Evolutionary conservation across 306 rosid species (phyloP).

Genomic region (Cicer bijugum): DNA sequence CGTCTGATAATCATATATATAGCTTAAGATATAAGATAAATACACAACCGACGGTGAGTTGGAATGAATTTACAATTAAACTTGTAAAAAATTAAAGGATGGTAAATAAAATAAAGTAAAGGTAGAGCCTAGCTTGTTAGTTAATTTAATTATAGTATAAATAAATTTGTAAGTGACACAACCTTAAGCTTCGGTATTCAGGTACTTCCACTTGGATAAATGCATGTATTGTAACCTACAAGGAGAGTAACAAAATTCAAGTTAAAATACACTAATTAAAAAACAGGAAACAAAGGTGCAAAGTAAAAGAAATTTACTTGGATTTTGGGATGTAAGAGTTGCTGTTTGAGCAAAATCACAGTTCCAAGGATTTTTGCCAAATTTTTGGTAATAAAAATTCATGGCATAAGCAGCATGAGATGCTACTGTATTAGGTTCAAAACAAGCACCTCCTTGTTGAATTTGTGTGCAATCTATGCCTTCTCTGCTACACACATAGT

Average conservation of each 20-base stretch:
- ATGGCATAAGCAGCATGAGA: slow-evolving; percentile 89
- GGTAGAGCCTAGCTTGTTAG: slow-evolving; percentile 28
- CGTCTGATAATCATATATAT: too few species aligned
- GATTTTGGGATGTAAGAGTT: slow-evolving; percentile 71
- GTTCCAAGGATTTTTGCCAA: slow-evolving; percentile 61
- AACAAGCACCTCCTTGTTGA: slow-evolving; percentile 83
- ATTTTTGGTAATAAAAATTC: slow-evolving; percentile 81
- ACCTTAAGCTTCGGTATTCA: slow-evolving; percentile 39
- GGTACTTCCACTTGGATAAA: slow-evolving; percentile 69
- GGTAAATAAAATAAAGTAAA: slow-evolving; percentile 12
- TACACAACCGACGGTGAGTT: too few species aligned
- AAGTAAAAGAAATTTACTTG: slow-evolving; percentile 58
- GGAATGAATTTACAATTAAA: too few species aligned
- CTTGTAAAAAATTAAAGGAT: not conserved
- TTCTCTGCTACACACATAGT: slow-evolving; percentile 64
- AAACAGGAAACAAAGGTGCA: not conserved
- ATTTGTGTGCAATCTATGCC: slow-evolving; percentile 72
- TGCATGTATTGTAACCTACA: slow-evolving; percentile 83
- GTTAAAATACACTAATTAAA: not conserved
- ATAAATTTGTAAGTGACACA: slow-evolving; percentile 11
- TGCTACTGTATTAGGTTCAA: slow-evolving; percentile 67
- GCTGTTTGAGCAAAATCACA: slow-evolving; percentile 95
- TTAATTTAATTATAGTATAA: slow-evolving; percentile 32
- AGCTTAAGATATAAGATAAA: too few species aligned
- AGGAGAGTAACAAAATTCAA: slow-evolving; percentile 18